These are phyloP conservation scores for Mollisia scopiformis DNA, from an alignment of 2,329 filamentous ascomycete species.

Conservation along the genomic window DNA sequence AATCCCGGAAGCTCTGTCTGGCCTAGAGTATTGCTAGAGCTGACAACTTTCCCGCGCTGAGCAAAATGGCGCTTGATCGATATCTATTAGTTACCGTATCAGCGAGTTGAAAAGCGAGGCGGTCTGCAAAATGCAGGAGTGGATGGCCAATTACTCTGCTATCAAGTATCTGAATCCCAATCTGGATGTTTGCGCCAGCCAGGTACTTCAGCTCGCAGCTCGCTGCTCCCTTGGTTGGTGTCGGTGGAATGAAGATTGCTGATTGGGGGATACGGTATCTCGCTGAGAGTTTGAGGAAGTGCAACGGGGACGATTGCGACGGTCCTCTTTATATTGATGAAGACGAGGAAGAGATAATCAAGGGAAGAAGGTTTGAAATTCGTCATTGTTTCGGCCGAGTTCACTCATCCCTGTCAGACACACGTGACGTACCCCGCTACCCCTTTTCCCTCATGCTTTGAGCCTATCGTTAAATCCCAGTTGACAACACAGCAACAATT, in stretches of 20 bases:
- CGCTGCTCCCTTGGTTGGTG: neutral
- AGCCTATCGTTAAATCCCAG: no score
- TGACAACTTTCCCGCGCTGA: neutral
- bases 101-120: neutral
- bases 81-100: neutral
- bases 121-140: neutral
- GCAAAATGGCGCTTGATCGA: neutral
- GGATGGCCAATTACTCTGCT: neutral
- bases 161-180: neutral
- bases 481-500: no score
- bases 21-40: neutral
- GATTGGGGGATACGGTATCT: neutral
- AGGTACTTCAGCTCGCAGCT: neutral
- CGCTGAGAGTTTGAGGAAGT: neutral
- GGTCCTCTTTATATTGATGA: neutral
- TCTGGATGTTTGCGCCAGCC: neutral
- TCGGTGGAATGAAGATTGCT: neutral
- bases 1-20: no score
- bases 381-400: neutral
- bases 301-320: neutral
- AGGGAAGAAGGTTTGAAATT: neutral
- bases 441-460: no score
- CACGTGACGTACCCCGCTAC: no score
- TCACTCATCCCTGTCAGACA: no score
- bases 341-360: neutral